A percentile compares a stretch with the other conserved stretches of the same genome.
Conservation (phyloP, 352 stramenopile genomes). For the Pythium utonaiense region DNA sequence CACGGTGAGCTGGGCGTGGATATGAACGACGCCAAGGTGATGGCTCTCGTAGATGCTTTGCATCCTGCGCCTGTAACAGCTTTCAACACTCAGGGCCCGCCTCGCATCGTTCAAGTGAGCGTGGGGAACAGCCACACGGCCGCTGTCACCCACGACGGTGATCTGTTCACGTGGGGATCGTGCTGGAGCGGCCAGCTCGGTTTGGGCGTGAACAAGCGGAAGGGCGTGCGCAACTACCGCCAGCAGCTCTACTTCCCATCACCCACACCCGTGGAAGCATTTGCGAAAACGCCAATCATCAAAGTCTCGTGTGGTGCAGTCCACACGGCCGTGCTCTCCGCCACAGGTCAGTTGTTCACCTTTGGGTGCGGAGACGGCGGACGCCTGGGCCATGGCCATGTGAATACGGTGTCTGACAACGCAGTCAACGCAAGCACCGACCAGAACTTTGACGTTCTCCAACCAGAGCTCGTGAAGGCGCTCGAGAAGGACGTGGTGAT, state of each 20-base stretch:
- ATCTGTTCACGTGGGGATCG: slow-evolving; percentile 58
- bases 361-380: slow-evolving; percentile 91
- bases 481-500: slow-evolving; percentile 51
- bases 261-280: slow-evolving; percentile 53
- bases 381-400: slow-evolving; percentile 73
- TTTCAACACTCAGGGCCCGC: slow-evolving; percentile 4
- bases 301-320: slow-evolving; percentile 88
- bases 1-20: slow-evolving; percentile 55
- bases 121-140: slow-evolving; percentile 66
- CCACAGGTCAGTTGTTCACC: slow-evolving; percentile 64
- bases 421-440: background rate
- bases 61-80: slow-evolving; percentile 5
- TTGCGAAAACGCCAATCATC: slow-evolving; percentile 37
- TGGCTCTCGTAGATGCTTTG: background rate
- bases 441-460: slow-evolving; percentile 32
- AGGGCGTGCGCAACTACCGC: slow-evolving; percentile 41
- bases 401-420: background rate
- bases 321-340: slow-evolving; percentile 64
- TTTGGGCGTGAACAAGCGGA: slow-evolving; percentile 51
- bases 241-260: slow-evolving; percentile 61
- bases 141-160: slow-evolving; percentile 44
- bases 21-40: slow-evolving; percentile 9
- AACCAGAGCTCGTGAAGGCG: slow-evolving; percentile 45
- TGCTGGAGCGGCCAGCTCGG: slow-evolving; percentile 73
- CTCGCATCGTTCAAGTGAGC: slow-evolving; percentile 31